A percentile compares a stretch with the other conserved stretches of the same genome.
These are phyloP conservation scores for Linderina pennispora DNA, from an alignment of 192 early-diverging fungal genomes.

Conservation along the genomic window DNA sequence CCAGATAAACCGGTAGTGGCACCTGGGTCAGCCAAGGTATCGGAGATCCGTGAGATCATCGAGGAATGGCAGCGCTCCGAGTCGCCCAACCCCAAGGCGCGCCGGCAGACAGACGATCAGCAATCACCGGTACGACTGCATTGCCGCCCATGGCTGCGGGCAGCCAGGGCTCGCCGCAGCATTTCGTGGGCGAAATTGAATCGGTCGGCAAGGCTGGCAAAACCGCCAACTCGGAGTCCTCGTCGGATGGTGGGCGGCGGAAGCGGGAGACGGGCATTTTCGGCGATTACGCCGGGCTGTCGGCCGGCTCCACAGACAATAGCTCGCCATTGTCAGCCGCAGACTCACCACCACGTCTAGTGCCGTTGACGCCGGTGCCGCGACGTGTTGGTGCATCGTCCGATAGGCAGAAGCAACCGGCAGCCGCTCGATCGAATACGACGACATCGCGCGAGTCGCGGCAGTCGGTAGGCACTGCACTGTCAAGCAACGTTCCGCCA, in stretches of 20 bases:
- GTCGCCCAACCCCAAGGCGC: not conserved
- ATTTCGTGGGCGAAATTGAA: conserved; percentile 36
- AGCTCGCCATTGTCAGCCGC: not conserved
- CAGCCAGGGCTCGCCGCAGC: conserved; percentile 1
- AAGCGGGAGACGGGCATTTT: not conserved
- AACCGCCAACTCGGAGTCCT: too few species aligned
- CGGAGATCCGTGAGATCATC: conserved; percentile 37
- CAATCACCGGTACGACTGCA: not conserved
- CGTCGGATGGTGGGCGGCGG: too few species aligned
- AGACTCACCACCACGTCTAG: conserved; percentile 3
- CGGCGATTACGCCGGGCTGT: not conserved
- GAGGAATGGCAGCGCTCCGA: conserved; percentile 42
- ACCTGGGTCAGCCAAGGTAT: conserved; percentile 31
- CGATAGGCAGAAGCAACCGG: conserved; percentile 1
- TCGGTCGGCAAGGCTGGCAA: too few species aligned
- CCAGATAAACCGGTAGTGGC: conserved; percentile 3
- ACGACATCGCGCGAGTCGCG: conserved; percentile 18
- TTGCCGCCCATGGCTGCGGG: too few species aligned
- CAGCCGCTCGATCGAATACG: conserved; percentile 8
- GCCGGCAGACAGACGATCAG: not conserved
- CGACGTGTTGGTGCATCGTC: not conserved
- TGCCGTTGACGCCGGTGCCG: conserved; percentile 25
- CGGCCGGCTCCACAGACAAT: not conserved
- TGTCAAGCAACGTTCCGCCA: conserved; percentile 43
- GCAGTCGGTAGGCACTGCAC: conserved; percentile 22